These are phyloP conservation scores for Apiospora pterosperma DNA, from an alignment of 2,329 filamentous ascomycete genomes.

Conservation along the genomic window DNA sequence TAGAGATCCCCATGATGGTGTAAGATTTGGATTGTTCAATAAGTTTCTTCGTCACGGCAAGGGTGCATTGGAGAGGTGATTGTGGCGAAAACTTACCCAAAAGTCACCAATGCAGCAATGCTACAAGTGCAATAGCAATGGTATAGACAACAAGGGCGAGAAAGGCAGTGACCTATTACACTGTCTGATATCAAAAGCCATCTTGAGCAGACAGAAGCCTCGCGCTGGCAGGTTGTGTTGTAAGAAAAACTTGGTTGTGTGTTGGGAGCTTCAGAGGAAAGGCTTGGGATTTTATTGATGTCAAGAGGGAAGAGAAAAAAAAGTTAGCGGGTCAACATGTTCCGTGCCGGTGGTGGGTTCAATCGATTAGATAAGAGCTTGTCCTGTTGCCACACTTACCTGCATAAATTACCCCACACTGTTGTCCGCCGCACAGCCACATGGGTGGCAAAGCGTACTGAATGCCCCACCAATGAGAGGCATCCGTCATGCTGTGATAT, in stretches of 20 bases:
- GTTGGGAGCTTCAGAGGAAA: neutral
- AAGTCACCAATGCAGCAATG: neutral
- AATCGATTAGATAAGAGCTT: neutral
- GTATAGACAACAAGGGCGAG: neutral
- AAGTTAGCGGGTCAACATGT: neutral
- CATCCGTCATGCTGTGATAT: neutral
- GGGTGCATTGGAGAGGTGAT: neutral
- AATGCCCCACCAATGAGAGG: neutral
- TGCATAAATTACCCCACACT: neutral
- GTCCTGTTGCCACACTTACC: neutral
- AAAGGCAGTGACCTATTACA: neutral
- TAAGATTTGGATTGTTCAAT: slow-evolving; percentile 64
- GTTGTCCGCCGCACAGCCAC: neutral
- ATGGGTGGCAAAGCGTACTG: neutral
- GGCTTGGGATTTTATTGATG: neutral
- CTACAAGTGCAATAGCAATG: slow-evolving; percentile 7
- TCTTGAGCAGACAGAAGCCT: neutral
- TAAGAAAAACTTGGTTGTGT: neutral
- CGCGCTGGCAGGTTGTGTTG: neutral
- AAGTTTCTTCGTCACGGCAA: slow-evolving; percentile 41
- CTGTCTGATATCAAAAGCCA: neutral
- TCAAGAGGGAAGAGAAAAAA: neutral
- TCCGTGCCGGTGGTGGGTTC: neutral
- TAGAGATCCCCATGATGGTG: slow-evolving; percentile 51
- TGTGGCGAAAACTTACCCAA: neutral